phyloP scores from a whole-genome alignment of 306 rosid genomes.

The Malus asiatica region DNA sequence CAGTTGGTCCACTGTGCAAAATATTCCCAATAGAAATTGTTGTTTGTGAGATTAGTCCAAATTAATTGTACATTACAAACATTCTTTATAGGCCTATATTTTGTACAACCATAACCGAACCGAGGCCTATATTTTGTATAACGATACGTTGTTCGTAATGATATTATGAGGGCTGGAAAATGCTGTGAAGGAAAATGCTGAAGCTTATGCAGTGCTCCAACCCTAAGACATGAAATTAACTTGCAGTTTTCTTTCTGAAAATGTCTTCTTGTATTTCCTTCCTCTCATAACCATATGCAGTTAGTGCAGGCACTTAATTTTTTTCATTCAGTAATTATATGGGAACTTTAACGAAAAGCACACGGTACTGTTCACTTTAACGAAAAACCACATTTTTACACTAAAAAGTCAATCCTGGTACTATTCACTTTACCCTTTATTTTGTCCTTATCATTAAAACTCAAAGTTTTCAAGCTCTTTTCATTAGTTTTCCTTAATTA shows the following conservation, averaged over 20 bases:
- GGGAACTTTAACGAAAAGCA: too few relatives aligned
- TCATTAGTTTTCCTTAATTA: too few relatives aligned
- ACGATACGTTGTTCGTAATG: neutral
- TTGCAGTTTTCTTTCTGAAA: neutral
- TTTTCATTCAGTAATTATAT: too few relatives aligned
- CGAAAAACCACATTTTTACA: too few relatives aligned
- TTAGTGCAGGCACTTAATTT: neutral
- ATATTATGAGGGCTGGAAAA: neutral
- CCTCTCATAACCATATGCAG: neutral
- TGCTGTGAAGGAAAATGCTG: neutral
- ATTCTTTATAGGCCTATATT: conserved; percentile 6
- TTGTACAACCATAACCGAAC: neutral
- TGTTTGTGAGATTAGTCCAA: conserved; percentile 22
- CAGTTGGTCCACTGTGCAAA: conserved; percentile 13
- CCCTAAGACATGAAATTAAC: neutral
- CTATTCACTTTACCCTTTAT: too few relatives aligned
- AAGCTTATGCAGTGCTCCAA: neutral
- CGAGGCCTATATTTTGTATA: neutral
- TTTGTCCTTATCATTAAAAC: too few relatives aligned
- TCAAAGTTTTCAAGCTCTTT: too few relatives aligned
- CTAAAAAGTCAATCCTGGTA: too few relatives aligned
- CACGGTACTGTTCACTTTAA: too few relatives aligned
- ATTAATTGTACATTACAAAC: conserved; percentile 20
- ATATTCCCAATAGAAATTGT: conserved; percentile 18
- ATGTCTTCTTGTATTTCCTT: neutral